Percentiles rank a stretch among this genome's conserved stretches.
These are phyloP conservation scores for Fusarium solani-melongenae DNA, from an alignment of 2,329 filamentous ascomycete species.

Conservation along the genomic window DNA sequence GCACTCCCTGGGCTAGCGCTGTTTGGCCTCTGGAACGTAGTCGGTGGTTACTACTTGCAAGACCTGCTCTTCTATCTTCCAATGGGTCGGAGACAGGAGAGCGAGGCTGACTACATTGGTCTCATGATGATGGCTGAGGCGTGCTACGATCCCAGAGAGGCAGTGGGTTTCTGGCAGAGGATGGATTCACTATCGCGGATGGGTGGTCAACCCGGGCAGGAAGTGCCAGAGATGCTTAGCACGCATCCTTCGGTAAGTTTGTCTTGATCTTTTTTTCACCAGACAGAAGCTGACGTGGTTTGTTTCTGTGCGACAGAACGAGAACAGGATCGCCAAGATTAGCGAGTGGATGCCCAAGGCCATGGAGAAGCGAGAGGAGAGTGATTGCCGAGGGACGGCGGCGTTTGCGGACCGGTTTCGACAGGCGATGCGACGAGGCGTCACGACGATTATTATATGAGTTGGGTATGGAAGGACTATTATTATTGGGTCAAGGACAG, in stretches of 20 bases:
- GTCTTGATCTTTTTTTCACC: not conserved
- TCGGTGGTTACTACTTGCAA: slow-evolving; percentile 61
- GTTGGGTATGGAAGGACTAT: not conserved
- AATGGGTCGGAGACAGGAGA: slow-evolving; percentile 77
- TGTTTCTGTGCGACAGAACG: slow-evolving; percentile 55
- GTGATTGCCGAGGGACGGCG: slow-evolving; percentile 64
- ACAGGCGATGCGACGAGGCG: slow-evolving; percentile 55
- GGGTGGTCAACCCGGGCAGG: slow-evolving; percentile 47
- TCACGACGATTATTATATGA: slow-evolving; percentile 30
- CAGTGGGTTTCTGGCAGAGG: slow-evolving; percentile 73
- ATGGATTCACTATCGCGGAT: slow-evolving; percentile 66
- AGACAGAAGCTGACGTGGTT: not conserved
- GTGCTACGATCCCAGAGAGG: slow-evolving; percentile 78
- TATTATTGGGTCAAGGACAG: not conserved
- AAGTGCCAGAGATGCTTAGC: slow-evolving; percentile 76
- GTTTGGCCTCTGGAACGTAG: slow-evolving; percentile 53
- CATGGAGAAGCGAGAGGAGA: slow-evolving; percentile 62
- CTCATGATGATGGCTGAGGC: slow-evolving; percentile 85
- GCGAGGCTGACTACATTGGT: slow-evolving; percentile 83
- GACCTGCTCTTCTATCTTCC: slow-evolving; percentile 75
- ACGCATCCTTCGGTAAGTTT: slow-evolving; percentile 78
- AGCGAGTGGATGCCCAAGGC: slow-evolving; percentile 70
- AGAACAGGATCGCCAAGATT: slow-evolving; percentile 73
- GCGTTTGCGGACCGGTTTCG: slow-evolving; percentile 65
- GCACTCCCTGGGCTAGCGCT: slow-evolving; percentile 54